Evolutionary conservation across 768 basidiomycete genomes (phyloP), one percentile per base, ranked within the genome.

Genomic region (Auriscalpium orientale): DNA sequence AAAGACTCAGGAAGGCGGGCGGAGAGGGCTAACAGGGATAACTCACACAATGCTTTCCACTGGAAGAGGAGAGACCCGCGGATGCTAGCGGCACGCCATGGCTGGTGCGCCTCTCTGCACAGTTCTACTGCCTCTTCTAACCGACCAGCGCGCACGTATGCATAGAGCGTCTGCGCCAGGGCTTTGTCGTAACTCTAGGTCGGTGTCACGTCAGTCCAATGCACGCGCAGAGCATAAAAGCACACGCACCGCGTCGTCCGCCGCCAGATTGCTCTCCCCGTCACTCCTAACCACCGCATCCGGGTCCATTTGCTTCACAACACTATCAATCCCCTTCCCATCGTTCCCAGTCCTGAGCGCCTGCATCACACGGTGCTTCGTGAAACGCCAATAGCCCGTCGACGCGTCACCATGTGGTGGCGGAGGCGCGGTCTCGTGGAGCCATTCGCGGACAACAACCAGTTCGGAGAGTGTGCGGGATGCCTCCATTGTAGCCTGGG

Each of bases 81-180:
- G 45, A 98, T 81, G 54, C 85, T 89, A 1, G 94, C 92, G 2
- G 92, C 91, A 21, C 93, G 79, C 95, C 95, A 98, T 0, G 91
- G 88, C 60, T 95, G 90, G 59, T 92, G 85, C 0, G 88, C 87
- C 62, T 82, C 83, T 60, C 85, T 74, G 66, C 91, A 94, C 16
- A 92, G 71, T 36, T 90, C 86, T 4, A 94, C 75, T 0, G 94
- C 95, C 11, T 91, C 86, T 11, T 89, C 89, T 33, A 95, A 69
- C 56, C 85, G 74, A n/a, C 95, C 95, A 6, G 88, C 85, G 43
- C 95, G 83, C 3, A 98, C 76, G 59, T 87, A 86, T 22, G 84
- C 81, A 69, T 89, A 95, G 20, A 98, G 67, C 0, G 87, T 82
- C 61, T 91, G 85, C 0, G 83, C 72, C 21, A 97, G 69, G 33